These are phyloP conservation scores for Chlorella sp. DNA, from an alignment of 139 green algal species.

Conservation along the genomic window DNA sequence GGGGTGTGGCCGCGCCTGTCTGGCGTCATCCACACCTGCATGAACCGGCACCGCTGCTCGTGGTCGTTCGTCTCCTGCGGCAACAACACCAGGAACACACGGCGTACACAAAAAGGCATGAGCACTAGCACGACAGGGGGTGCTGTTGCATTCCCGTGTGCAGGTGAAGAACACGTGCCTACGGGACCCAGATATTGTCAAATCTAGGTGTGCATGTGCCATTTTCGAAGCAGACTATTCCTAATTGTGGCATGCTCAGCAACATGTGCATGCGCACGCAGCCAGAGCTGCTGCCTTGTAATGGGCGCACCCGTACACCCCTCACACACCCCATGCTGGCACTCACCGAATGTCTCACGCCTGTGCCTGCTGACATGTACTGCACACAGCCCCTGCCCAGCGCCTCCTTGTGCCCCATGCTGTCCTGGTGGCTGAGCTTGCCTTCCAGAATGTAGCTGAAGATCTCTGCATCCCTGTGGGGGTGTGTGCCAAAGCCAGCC, in stretches of 20 bases:
- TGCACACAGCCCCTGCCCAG: constrained; percentile 58
- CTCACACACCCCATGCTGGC: no score
- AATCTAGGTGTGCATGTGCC: neutral
- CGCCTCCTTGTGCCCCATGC: constrained; percentile 61
- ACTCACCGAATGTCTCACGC: constrained; percentile 53
- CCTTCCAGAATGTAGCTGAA: constrained; percentile 40
- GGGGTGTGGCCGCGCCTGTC: constrained; percentile 56
- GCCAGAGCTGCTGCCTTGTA: neutral
- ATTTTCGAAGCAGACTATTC: neutral
- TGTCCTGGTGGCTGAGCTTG: constrained; percentile 56
- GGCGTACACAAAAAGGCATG: neutral
- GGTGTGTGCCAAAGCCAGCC: constrained; percentile 64
- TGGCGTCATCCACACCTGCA: constrained; percentile 74
- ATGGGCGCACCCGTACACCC: neutral
- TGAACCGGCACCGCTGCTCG: constrained; percentile 53
- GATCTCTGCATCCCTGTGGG: constrained; percentile 58
- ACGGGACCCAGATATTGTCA: neutral
- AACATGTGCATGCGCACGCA: neutral
- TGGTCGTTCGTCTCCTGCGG: constrained; percentile 71
- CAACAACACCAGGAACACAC: neutral
- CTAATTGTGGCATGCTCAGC: neutral
- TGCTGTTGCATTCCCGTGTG: neutral
- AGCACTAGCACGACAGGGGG: neutral
- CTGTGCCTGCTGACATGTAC: constrained; percentile 67
- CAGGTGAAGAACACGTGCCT: no score